These are phyloP conservation scores for Cronartium quercuum DNA, from an alignment of 1,284 basidiomycete species.

Conservation along the genomic window DNA sequence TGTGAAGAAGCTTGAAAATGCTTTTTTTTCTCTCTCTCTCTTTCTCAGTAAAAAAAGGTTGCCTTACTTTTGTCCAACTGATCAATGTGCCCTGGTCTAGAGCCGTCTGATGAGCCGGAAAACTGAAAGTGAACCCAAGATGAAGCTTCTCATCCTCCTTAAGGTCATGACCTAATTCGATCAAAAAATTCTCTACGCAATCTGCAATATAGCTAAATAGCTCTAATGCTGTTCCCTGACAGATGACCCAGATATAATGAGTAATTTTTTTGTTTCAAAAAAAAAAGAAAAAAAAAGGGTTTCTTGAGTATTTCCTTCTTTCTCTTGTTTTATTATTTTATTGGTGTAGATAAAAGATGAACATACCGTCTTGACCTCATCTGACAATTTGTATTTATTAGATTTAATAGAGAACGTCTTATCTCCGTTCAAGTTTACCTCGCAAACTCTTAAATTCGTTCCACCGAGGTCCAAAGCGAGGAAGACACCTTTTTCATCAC, in stretches of 20 bases:
- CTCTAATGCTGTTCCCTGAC: constrained; percentile 24
- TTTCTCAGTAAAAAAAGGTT: neutral
- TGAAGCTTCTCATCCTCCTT: constrained; percentile 58
- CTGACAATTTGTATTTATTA: constrained; percentile 89
- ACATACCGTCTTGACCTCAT: constrained; percentile 84
- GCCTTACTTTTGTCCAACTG: constrained; percentile 76
- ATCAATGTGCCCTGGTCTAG: constrained; percentile 80
- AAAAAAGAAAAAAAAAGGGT: constrained; percentile 57
- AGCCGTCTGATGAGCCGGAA: constrained; percentile 94
- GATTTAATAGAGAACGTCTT: constrained; percentile 80
- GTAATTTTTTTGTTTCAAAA: constrained; percentile 55
- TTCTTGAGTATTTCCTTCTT: neutral
- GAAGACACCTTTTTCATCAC: constrained; percentile 83
- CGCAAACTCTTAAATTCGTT: constrained; percentile 93
- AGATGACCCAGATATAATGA: neutral
- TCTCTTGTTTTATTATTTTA: neutral
- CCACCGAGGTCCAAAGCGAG: constrained; percentile 90
- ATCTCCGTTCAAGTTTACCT: constrained; percentile 80
- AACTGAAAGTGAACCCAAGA: constrained; percentile 89
- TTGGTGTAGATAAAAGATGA: constrained; percentile 43
- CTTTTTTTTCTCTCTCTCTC: neutral
- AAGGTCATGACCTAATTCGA: constrained; percentile 55
- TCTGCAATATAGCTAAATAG: constrained; percentile 75
- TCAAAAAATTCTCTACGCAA: constrained; percentile 88
- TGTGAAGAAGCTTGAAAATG: neutral